Evolutionary conservation across 345 rosid genomes (phyloP), one percentile per base, ranked within the genome.

Genomic region (Viola odorata): DNA sequence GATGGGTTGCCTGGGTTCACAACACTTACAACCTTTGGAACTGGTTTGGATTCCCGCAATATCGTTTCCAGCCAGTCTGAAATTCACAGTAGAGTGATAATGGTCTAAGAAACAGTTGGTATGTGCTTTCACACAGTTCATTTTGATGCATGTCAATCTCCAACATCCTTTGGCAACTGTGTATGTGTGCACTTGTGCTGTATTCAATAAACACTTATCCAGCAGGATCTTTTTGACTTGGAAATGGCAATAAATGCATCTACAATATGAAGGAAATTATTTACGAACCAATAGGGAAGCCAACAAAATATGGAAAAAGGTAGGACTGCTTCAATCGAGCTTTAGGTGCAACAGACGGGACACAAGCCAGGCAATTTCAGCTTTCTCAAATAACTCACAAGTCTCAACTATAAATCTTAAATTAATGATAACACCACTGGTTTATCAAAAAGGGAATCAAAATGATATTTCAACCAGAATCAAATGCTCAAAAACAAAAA

Each of bases 1-100:
- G 87, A 76, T 37, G 97, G 99, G 73, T 94, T 94, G 53, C 97
- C 99, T 36, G 96, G 99, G 72, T 94, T 94, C 60, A 90, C 97
- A 68, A 94, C 85, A 54, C 82, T 88, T 41, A 94, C 99, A 61
- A 94, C 84, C 82, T 91, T 94, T 8, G 99, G 99, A 40, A 77
- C 79, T 4, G 97, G 96, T 70, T 78, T 86, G 32, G 83, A 65
- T 77, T 86, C 91, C 9, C 65, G 61, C 62, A 94, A 62, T 50
- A 73, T 88, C 74, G 16, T 87, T 75, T 86, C 86, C 67, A 94
- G 73, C 97, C 99, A 94, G 69, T 86, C 97, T 94, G 84, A 71
- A 63, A 57, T 56, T 49, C 15, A 60, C 64, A 72, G 55, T 69
- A 65, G 59, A 6, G 57, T 41, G 6, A 10, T 67, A 40, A 66